Conservation (phyloP, 148 eudicot species). For the Silene latifolia region DNA sequence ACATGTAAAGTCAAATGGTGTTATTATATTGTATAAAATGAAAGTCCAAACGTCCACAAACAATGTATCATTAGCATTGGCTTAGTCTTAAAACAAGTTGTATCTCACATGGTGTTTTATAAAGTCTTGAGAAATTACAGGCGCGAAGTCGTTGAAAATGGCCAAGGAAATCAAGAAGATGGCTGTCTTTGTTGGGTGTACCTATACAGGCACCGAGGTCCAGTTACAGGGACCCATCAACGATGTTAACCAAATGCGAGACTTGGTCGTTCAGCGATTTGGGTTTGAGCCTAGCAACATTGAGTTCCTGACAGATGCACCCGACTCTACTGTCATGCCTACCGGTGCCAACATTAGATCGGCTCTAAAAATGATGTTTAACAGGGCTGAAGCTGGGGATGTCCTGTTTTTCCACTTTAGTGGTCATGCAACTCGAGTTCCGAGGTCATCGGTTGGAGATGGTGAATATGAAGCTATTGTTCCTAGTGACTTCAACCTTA, state of each 20-base stretch:
- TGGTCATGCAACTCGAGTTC: slow-evolving; percentile 48
- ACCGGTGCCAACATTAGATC: slow-evolving; percentile 45
- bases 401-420: slow-evolving; percentile 45
- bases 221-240: slow-evolving; percentile 52
- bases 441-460: slow-evolving; percentile 12
- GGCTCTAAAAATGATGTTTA: slow-evolving; percentile 38
- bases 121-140: not conserved
- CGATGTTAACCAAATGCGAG: slow-evolving; percentile 42
- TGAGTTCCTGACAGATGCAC: slow-evolving; percentile 43
- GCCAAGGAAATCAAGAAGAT: slow-evolving; percentile 16
- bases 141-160: not conserved
- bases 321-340: slow-evolving; percentile 33
- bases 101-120: not conserved
- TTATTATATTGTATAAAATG: not conserved
- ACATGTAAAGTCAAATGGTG: not conserved
- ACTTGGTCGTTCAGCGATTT: slow-evolving; percentile 31
- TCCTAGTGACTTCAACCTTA: slow-evolving; percentile 52
- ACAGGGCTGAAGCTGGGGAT: slow-evolving; percentile 37
- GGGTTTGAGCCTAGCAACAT: slow-evolving; percentile 36
- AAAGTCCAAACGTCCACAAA: not conserved
- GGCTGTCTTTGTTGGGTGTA: slow-evolving; percentile 60
- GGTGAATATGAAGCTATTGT: slow-evolving; percentile 47
- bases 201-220: slow-evolving; percentile 40
- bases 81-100: not conserved
- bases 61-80: not conserved